Evolutionary conservation across 441 rosid species (phyloP).

Genomic region (Pelargonium exstipulatum): DNA sequence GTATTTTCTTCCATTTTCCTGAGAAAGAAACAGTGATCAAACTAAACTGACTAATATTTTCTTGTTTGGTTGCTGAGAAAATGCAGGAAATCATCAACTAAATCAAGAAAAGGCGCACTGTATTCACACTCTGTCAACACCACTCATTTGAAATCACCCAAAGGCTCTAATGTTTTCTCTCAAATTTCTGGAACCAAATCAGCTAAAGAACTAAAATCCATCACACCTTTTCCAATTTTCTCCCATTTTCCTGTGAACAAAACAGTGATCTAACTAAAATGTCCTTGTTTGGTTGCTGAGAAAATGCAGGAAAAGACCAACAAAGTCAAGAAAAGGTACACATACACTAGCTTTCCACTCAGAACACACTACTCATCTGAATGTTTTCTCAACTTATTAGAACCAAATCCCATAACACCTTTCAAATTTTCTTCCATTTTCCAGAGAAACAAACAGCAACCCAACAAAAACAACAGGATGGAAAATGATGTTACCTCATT

Average conservation of each 20-base stretch:
- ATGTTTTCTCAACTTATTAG: neutral
- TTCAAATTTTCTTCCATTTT: neutral
- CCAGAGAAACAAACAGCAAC: neutral
- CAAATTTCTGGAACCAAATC: neutral
- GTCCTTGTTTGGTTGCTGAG: neutral
- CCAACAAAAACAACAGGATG: neutral
- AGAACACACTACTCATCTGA: neutral
- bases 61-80: neutral
- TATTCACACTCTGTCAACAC: too few relatives aligned
- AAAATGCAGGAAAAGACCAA: neutral
- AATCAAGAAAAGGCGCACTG: neutral
- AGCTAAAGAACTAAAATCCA: neutral
- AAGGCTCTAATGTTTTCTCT: too few relatives aligned
- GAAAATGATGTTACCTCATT: conserved; percentile 39
- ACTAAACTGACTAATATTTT: neutral
- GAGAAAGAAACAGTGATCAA: neutral
- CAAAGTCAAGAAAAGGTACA: neutral
- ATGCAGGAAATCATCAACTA: neutral
- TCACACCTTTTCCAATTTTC: neutral
- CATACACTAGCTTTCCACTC: neutral
- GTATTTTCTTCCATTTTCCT: neutral
- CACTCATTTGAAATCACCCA: neutral
- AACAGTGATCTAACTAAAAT: neutral
- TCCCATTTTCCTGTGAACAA: neutral
- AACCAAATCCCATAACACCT: neutral